Evolutionary conservation across 441 rosid species (phyloP).

Genomic region (Adansonia gregorii): DNA sequence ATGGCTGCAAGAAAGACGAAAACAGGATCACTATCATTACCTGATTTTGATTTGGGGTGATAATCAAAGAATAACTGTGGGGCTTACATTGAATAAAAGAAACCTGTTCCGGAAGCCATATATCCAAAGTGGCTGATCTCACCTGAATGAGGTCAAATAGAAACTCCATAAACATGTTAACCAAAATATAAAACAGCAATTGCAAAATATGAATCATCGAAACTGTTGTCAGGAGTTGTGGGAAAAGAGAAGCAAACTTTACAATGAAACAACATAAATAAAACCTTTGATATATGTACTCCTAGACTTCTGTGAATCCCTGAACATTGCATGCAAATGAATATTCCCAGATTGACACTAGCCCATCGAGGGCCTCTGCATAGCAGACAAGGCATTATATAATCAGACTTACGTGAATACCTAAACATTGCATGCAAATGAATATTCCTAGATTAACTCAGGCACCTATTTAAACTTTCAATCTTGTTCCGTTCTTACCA

Average conservation of each 20-base stretch:
- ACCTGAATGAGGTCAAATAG: slow-evolving; percentile 48
- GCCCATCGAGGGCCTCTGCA: slow-evolving; percentile 86
- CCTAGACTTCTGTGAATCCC: slow-evolving; percentile 85
- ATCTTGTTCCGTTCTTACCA: neutral
- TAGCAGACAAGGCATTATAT: slow-evolving; percentile 27
- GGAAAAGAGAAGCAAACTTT: neutral
- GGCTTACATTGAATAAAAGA: slow-evolving; percentile 72
- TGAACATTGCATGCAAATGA: slow-evolving; percentile 84
- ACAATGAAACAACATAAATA: slow-evolving; percentile 8
- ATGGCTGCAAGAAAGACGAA: slow-evolving; percentile 48
- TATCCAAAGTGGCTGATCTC: slow-evolving; percentile 79
- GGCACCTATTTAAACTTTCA: neutral
- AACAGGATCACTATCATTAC: slow-evolving; percentile 3
- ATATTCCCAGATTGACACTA: slow-evolving; percentile 80
- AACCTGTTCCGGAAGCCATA: slow-evolving; percentile 90
- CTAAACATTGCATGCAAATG: slow-evolving; percentile 85
- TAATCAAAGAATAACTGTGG: neutral
- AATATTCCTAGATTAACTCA: slow-evolving; percentile 46
- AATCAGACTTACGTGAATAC: slow-evolving; percentile 47
- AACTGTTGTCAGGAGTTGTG: neutral
- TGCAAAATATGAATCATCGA: neutral
- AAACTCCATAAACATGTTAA: neutral
- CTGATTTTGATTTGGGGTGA: slow-evolving; percentile 27
- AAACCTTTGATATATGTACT: slow-evolving; percentile 80
- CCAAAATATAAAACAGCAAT: neutral